Conservation (phyloP, 352 stramenopile genomes). For the Phytopythium cucurbitacearum region DNA sequence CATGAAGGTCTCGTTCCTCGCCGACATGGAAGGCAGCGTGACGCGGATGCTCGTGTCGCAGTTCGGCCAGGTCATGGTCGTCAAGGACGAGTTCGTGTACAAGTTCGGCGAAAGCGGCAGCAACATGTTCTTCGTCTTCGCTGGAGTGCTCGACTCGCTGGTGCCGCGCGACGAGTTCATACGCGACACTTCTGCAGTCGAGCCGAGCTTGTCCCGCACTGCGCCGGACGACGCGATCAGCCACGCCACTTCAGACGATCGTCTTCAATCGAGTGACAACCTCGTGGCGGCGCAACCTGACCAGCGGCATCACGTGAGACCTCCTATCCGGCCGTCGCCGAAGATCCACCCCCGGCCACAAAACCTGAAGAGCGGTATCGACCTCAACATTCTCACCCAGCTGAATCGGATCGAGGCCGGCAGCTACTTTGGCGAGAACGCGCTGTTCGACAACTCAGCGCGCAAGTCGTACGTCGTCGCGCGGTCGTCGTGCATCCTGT, state of each 20-base stretch:
- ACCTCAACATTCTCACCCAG: conserved; percentile 30
- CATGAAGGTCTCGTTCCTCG: conserved; percentile 56
- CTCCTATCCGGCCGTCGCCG: neutral
- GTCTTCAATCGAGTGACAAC: neutral
- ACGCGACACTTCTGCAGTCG: conserved; percentile 18
- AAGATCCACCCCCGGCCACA: conserved; percentile 18
- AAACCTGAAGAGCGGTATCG: conserved; percentile 12
- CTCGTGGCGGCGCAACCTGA: no score
- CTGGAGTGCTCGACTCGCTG: conserved; percentile 43
- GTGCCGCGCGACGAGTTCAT: conserved; percentile 34
- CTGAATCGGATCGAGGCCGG: conserved; percentile 45
- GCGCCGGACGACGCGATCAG: neutral
- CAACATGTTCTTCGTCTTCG: conserved; percentile 81
- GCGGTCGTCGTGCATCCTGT: conserved; percentile 66
- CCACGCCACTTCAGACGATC: neutral
- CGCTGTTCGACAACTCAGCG: conserved; percentile 55
- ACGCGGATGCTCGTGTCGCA: conserved; percentile 68
- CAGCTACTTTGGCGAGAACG: conserved; percentile 69
- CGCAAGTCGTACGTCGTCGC: conserved; percentile 51
- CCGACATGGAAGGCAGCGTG: conserved; percentile 45
- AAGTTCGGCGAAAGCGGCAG: conserved; percentile 52
- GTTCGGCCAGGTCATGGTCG: conserved; percentile 57
- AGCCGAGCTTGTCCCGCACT: conserved; percentile 9
- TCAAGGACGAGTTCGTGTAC: conserved; percentile 64
- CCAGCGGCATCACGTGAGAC: neutral